Percentiles rank a stretch among this genome's conserved stretches.
These are phyloP conservation scores for Trifolium pratense DNA, from an alignment of 306 rosid species.

Conservation along the genomic window DNA sequence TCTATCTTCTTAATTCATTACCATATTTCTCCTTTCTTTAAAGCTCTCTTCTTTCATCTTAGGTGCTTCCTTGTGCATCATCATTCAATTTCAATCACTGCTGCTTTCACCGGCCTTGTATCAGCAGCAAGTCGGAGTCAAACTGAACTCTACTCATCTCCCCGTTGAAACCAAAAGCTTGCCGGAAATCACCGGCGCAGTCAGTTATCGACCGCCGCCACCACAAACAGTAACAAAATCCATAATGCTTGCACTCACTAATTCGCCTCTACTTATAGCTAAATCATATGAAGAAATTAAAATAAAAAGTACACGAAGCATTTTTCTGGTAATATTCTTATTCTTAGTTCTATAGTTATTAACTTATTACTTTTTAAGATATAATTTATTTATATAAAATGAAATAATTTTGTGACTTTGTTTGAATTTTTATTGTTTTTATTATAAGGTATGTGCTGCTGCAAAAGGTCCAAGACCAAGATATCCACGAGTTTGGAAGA, in stretches of 20 bases:
- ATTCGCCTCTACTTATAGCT: constrained; percentile 53
- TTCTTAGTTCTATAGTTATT: background rate
- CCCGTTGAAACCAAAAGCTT: too few species aligned
- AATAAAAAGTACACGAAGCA: constrained; percentile 45
- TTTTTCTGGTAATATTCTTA: constrained; percentile 63
- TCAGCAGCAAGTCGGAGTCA: too few species aligned
- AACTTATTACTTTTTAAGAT: background rate
- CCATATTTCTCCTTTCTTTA: too few species aligned
- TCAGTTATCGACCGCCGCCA: background rate
- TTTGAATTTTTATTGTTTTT: too few species aligned
- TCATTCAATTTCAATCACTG: too few species aligned
- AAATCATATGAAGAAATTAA: constrained; percentile 50
- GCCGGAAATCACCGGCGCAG: background rate
- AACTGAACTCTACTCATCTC: too few species aligned
- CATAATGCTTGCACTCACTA: constrained; percentile 69
- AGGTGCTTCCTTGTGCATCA: too few species aligned
- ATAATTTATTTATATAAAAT: too few species aligned
- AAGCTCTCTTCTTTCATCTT: too few species aligned
- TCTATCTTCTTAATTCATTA: too few species aligned
- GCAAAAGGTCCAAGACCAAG: constrained; percentile 94
- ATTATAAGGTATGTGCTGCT: constrained; percentile 77
- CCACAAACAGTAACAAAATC: background rate
- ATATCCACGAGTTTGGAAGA: constrained; percentile 93
- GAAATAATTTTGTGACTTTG: too few species aligned
- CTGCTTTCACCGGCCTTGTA: too few species aligned